Conservation (phyloP, 2,329 filamentous ascomycete species). For the Paecilomyces sp. region DNA sequence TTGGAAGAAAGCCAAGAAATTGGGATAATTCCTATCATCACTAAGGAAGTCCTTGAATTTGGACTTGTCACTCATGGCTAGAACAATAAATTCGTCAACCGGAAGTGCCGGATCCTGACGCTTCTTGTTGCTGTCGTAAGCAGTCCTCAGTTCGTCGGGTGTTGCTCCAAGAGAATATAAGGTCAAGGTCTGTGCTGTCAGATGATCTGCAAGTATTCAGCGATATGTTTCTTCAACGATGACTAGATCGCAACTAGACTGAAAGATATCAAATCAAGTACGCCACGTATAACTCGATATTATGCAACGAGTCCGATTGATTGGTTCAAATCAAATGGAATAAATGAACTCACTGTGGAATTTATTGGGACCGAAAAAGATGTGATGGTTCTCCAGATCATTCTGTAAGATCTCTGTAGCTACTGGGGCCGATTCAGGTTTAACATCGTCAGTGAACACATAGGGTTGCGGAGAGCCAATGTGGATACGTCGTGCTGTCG, state of each 20-base stretch:
- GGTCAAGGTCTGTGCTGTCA: constrained; percentile 68
- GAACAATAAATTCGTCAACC: constrained; percentile 43
- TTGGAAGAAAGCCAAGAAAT: constrained; percentile 73
- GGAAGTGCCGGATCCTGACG: constrained; percentile 58
- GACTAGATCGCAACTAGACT: neutral
- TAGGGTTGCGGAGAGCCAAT: constrained; percentile 39
- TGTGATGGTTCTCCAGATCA: constrained; percentile 66
- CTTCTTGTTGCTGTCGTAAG: constrained; percentile 56
- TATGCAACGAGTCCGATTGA: neutral
- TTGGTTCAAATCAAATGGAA: neutral
- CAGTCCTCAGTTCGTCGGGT: constrained; percentile 51
- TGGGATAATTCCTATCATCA: constrained; percentile 57
- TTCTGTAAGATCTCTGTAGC: constrained; percentile 64
- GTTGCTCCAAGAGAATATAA: constrained; percentile 69
- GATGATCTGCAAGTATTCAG: constrained; percentile 53
- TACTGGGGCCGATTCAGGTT: constrained; percentile 53
- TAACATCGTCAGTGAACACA: constrained; percentile 41
- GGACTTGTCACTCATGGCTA: constrained; percentile 51
- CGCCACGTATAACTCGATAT: constrained; percentile 5
- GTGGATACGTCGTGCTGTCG: constrained; percentile 41
- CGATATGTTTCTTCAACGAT: neutral
- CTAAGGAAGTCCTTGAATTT: constrained; percentile 56
- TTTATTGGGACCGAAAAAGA: constrained; percentile 68
- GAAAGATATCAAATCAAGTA: neutral
- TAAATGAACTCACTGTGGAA: constrained; percentile 54